Base-by-base conservation (phyloP, 352 stramenopile genomes). In the Pythium sukuiense region DNA sequence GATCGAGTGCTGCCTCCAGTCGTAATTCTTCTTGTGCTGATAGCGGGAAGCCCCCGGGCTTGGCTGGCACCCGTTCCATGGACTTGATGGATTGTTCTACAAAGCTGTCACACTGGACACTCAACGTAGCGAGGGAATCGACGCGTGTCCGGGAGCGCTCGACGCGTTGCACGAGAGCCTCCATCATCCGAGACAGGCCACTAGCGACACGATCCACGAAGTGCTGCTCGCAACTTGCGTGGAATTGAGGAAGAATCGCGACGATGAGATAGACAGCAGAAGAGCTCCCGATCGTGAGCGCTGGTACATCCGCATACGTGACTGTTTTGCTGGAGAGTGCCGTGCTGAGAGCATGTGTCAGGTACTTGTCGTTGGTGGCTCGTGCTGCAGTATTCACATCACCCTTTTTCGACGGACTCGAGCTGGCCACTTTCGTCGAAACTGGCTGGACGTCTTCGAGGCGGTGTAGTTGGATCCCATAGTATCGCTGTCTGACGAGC, bases 171-270 rank as follows among this genome's bases (percentile, higher is more conserved):
- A 77, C 43, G 0, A 91, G 61, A 14, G 57, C 62, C 16, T 76
- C 49, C 16, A 81, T 55, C 14, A 75, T 66, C 18, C 65, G 71
- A 0, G 78, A 89, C 2, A 80, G 59, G 8, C 69, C 64, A 8
- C 69, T 67, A 0, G 63, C 62, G 0, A 92, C 71, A 6, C 74
- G 76, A 26, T 83, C 56, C 9, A 92, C 64, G 59, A 87, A 91
- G 33, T 65, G 46, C 11, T 73, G 74, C 35, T 94, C 84, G 26
- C 79, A 89, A 0, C 32, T 59, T 6, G 79, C 61, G 37, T 85
- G 66, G 48, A 85, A 78, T 50, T 80, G 77, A 7, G 79, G 69
- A 4, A 77, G 53, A 2, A 55, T 62, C 3, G 80, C 72, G 16
- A 79, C 57, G 2, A 78, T 76, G 24, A 91, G 41, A 48, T 80